Evolutionary conservation across 2,329 filamentous ascomycete species (phyloP).

Genomic region (Hypoxylon sp.): DNA sequence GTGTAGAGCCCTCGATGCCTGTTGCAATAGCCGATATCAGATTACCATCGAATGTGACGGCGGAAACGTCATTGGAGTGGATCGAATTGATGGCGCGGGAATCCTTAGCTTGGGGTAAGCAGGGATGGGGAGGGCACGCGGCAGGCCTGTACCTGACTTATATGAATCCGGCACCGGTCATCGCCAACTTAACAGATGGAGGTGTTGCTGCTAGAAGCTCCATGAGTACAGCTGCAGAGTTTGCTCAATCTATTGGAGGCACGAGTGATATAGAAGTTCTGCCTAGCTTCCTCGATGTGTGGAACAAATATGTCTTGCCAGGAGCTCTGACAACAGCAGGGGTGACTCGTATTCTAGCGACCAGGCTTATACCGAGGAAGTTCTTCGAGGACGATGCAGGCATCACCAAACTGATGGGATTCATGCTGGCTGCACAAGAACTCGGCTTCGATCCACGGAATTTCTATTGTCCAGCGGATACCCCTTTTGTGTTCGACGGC

Average conservation of each 20-base stretch:
- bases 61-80: slow-evolving; percentile 54
- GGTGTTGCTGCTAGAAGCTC: slow-evolving; percentile 30
- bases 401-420: slow-evolving; percentile 36
- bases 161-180: slow-evolving; percentile 43
- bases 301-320: slow-evolving; percentile 46
- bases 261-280: slow-evolving; percentile 45
- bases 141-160: slow-evolving; percentile 46
- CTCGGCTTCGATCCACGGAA: slow-evolving; percentile 41
- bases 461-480: slow-evolving; percentile 44
- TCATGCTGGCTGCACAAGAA: slow-evolving; percentile 13
- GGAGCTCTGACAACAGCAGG: slow-evolving; percentile 39
- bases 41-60: slow-evolving; percentile 49
- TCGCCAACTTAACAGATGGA: slow-evolving; percentile 43
- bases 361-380: slow-evolving; percentile 40
- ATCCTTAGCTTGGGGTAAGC: slow-evolving; percentile 44
- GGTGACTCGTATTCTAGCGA: slow-evolving; percentile 37
- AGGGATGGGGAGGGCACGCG: slow-evolving; percentile 49
- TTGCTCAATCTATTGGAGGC: slow-evolving; percentile 42
- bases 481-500: slow-evolving; percentile 42
- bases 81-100: slow-evolving; percentile 43
- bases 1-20: slow-evolving; percentile 58
- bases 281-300: slow-evolving; percentile 41
- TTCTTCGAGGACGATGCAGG: slow-evolving; percentile 43
- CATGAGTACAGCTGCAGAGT: slow-evolving; percentile 42
- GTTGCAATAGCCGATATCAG: slow-evolving; percentile 50